Conservation (phyloP, 495 filamentous ascomycete species). For the Amniculicola lignicola region DNA sequence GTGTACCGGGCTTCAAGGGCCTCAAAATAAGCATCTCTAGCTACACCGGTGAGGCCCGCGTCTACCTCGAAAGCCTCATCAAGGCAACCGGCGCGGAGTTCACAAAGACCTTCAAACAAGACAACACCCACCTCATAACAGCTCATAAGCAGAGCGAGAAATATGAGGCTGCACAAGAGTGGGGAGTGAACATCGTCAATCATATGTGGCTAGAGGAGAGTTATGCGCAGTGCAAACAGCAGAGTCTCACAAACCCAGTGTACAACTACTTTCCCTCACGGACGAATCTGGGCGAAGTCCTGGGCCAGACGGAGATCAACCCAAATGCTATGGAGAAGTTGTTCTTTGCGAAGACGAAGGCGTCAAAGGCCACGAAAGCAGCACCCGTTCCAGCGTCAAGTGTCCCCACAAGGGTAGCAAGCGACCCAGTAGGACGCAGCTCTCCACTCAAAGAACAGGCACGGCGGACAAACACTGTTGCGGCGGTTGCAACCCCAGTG, state of each 20-base stretch:
- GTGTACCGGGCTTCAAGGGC: constrained; percentile 74
- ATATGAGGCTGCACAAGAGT: constrained; percentile 83
- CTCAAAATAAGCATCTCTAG: constrained; percentile 85
- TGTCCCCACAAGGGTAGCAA: background rate
- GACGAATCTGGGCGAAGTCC: constrained; percentile 89
- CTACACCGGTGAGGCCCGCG: constrained; percentile 89
- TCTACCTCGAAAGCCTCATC: constrained; percentile 91
- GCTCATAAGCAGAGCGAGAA: constrained; percentile 87
- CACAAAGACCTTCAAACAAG: constrained; percentile 87
- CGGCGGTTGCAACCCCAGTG: constrained; percentile 48
- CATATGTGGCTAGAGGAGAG: constrained; percentile 98
- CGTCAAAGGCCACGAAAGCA: background rate
- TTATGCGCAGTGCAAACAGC: constrained; percentile 79
- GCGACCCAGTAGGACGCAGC: constrained; percentile 10
- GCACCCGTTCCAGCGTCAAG: constrained; percentile 6
- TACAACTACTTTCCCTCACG: constrained; percentile 80
- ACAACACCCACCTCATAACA: constrained; percentile 94
- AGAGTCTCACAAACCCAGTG: constrained; percentile 61
- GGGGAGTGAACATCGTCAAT: constrained; percentile 86
- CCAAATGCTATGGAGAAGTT: constrained; percentile 54
- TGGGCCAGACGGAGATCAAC: constrained; percentile 77
- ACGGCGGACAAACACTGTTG: constrained; percentile 8
- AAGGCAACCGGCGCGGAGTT: constrained; percentile 76
- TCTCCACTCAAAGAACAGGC: constrained; percentile 28
- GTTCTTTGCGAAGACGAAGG: constrained; percentile 40